A percentile compares a stretch with the other conserved stretches of the same genome.
These are phyloP conservation scores for Mycena metata DNA, from an alignment of 768 basidiomycete genomes.

Conservation along the genomic window DNA sequence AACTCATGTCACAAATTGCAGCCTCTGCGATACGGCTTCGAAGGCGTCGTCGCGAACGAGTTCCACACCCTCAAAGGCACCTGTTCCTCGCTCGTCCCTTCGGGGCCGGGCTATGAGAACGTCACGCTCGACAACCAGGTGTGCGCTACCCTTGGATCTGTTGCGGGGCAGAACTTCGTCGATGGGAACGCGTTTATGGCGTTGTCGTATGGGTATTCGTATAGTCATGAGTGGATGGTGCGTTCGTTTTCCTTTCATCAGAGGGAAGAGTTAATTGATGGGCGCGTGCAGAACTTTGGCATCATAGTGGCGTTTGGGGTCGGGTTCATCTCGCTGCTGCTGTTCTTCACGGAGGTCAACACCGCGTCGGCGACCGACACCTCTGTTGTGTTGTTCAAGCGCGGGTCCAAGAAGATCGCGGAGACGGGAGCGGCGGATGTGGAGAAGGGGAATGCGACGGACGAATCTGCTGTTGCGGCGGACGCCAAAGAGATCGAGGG, in stretches of 20 bases:
- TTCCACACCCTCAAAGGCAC: constrained; percentile 77
- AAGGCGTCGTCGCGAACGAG: constrained; percentile 83
- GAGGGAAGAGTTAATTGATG: too few relatives aligned
- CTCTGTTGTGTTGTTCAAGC: constrained; percentile 75
- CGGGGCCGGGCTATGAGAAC: constrained; percentile 72
- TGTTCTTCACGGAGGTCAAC: constrained; percentile 71
- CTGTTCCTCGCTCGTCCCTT: constrained; percentile 72
- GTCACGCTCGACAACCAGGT: constrained; percentile 76
- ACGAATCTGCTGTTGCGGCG: neutral
- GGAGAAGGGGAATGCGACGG: constrained; percentile 39
- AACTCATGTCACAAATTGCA: too few relatives aligned
- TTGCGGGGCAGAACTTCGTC: constrained; percentile 71
- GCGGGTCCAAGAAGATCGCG: constrained; percentile 54
- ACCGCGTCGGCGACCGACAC: constrained; percentile 54
- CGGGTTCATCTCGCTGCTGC: constrained; percentile 65
- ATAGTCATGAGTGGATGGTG: constrained; percentile 59
- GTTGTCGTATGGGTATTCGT: constrained; percentile 64
- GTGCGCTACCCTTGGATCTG: constrained; percentile 78
- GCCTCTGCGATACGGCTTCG: constrained; percentile 81
- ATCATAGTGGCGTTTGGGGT: constrained; percentile 76
- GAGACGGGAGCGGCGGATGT: constrained; percentile 40
- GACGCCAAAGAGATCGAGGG: constrained; percentile 40
- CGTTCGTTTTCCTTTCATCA: constrained; percentile 46
- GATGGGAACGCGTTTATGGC: constrained; percentile 67
- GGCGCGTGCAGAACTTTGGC: constrained; percentile 70